Conservation (phyloP, 2,329 filamentous ascomycete species). For the Penicillium sp. region DNA sequence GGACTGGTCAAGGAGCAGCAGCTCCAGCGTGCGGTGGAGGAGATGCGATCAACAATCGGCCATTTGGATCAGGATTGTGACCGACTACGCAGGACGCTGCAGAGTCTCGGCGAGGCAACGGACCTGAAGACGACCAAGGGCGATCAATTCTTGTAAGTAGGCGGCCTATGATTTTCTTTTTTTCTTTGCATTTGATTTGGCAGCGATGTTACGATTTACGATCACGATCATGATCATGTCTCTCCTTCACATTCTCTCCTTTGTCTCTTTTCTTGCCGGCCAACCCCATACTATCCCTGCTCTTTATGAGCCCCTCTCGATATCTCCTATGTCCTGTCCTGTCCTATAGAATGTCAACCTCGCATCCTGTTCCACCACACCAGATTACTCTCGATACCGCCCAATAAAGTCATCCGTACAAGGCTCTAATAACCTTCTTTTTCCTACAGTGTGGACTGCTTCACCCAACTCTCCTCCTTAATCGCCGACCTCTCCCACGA, state of each 20-base stretch:
- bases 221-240: slow-evolving; percentile 33
- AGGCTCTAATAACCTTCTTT: slow-evolving; percentile 47
- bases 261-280: slow-evolving; percentile 10
- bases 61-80: slow-evolving; percentile 59
- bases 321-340: slow-evolving; percentile 16
- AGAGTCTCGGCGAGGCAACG: slow-evolving; percentile 58
- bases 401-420: slow-evolving; percentile 40
- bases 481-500: slow-evolving; percentile 59
- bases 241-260: slow-evolving; percentile 27
- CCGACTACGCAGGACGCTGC: slow-evolving; percentile 57
- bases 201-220: slow-evolving; percentile 20
- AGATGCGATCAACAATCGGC: slow-evolving; percentile 56
- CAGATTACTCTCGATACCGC: slow-evolving; percentile 35
- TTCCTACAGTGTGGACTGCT: slow-evolving; percentile 57
- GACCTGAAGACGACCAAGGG: slow-evolving; percentile 57
- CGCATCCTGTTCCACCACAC: not conserved
- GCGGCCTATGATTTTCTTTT: slow-evolving; percentile 32
- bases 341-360: slow-evolving; percentile 37
- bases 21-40: slow-evolving; percentile 50
- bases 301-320: slow-evolving; percentile 9
- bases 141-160: slow-evolving; percentile 58
- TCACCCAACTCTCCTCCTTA: slow-evolving; percentile 58
- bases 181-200: slow-evolving; percentile 23
- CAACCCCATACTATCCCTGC: slow-evolving; percentile 17
- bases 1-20: slow-evolving; percentile 55